These are phyloP conservation scores for Globisporangium yorkense DNA, from an alignment of 352 stramenopile genomes.

Conservation along the genomic window DNA sequence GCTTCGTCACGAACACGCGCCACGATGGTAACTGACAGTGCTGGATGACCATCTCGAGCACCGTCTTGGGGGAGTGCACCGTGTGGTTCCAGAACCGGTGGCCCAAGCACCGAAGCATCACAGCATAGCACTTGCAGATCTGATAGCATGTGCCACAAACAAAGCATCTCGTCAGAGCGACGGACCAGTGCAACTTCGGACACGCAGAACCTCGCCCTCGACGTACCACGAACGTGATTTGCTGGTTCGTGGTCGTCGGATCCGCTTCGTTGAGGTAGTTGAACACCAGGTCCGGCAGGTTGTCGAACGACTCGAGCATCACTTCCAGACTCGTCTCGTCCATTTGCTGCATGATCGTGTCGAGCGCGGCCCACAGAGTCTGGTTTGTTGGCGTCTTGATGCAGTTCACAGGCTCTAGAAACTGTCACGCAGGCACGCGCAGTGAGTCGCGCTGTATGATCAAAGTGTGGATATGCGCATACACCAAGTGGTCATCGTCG, in stretches of 20 bases:
- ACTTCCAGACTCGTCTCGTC: conserved; percentile 69
- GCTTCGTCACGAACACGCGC: conserved; percentile 75
- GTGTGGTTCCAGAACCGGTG: conserved; percentile 85
- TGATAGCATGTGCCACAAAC: conserved; percentile 8
- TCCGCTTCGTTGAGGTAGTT: conserved; percentile 79
- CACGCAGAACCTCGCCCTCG: background rate
- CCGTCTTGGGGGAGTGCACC: conserved; percentile 52
- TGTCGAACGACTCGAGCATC: conserved; percentile 83
- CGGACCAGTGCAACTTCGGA: background rate
- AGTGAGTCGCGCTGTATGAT: background rate
- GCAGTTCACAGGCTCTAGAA: conserved; percentile 62
- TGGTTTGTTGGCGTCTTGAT: conserved; percentile 76
- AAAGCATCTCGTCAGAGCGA: background rate
- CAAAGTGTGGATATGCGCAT: background rate
- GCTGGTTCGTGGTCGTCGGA: conserved; percentile 49
- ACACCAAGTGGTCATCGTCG: background rate
- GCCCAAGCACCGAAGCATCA: conserved; percentile 64
- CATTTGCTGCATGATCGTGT: conserved; percentile 85
- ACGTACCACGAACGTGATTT: conserved; percentile 73
- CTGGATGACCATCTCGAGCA: conserved; percentile 65
- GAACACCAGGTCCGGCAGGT: conserved; percentile 80
- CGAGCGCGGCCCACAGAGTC: conserved; percentile 74
- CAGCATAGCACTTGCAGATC: conserved; percentile 78
- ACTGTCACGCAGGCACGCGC: conserved; percentile 28
- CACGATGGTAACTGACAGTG: conserved; percentile 59